phyloP scores from a whole-genome alignment of 352 stramenopile species.

The Globisporangium middletonii region DNA sequence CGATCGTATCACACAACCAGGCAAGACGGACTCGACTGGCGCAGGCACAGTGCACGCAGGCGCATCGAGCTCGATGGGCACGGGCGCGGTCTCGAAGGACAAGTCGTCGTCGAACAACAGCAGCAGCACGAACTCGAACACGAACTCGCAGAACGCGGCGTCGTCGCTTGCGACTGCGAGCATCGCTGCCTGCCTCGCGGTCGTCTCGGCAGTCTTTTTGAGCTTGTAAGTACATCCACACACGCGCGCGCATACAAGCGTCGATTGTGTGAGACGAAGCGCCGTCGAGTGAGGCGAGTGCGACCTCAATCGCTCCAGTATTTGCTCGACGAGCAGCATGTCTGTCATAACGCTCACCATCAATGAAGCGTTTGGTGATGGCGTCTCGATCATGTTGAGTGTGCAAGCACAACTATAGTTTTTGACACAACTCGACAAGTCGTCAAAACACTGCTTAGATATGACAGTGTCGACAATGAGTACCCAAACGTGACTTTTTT shows the following conservation, averaged over 20 bases:
- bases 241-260: no score
- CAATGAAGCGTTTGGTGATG: no score
- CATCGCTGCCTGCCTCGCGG: conserved; percentile 24
- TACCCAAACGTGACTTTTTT: no score
- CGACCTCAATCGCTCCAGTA: no score
- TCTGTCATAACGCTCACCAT: no score
- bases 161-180: conserved; percentile 22
- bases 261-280: neutral
- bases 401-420: no score
- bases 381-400: no score
- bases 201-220: conserved; percentile 30
- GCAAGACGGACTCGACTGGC: conserved; percentile 7
- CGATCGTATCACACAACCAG: neutral
- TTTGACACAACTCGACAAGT: no score
- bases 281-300: no score
- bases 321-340: no score
- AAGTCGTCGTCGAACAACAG: conserved; percentile 12
- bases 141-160: conserved; percentile 12
- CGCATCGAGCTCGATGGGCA: conserved; percentile 7
- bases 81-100: conserved; percentile 11
- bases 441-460: no score
- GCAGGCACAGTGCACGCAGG: conserved; percentile 16
- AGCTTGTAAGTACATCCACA: conserved; percentile 23
- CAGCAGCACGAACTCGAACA: conserved; percentile 16
- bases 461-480: no score